Evolutionary conservation across 192 early-diverging fungal species (phyloP).

Genomic region (Coemansia sp.): DNA sequence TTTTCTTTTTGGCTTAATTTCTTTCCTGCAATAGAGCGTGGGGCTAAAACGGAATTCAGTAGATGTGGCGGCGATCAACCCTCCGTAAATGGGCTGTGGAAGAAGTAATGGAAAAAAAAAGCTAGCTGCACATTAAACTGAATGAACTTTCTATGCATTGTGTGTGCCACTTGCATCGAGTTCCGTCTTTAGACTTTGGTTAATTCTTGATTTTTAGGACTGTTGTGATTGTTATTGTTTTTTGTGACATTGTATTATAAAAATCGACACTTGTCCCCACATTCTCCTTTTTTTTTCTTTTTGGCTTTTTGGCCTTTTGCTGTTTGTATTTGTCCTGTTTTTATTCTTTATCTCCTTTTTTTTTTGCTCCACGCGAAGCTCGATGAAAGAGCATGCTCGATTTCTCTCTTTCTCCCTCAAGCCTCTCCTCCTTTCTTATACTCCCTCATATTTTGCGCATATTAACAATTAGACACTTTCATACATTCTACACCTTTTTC

Average conservation of each 20-base stretch:
- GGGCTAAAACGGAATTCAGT: background rate
- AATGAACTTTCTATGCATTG: no score
- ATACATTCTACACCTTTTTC: background rate
- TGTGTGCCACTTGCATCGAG: no score
- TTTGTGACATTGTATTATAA: background rate
- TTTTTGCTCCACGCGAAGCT: no score
- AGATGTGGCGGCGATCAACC: no score
- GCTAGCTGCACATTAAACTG: no score
- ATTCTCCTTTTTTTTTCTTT: background rate
- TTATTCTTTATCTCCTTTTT: background rate
- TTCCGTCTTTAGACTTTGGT: no score
- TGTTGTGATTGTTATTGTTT: slow-evolving; percentile 5
- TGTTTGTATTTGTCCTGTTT: background rate
- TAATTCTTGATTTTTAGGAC: background rate
- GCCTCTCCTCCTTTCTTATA: no score
- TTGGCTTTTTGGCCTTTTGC: background rate
- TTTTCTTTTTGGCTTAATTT: background rate
- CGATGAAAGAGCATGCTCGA: no score
- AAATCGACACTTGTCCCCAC: background rate
- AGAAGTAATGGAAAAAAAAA: no score
- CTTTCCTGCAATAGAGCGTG: background rate
- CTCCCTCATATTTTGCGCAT: no score
- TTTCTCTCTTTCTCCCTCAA: background rate
- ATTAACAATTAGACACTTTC: no score
- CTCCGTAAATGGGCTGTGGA: no score